Evolutionary conservation across 2,329 filamentous ascomycete species (phyloP), one percentile per base, ranked within the genome.

Genomic region (Zarea fungicola): DNA sequence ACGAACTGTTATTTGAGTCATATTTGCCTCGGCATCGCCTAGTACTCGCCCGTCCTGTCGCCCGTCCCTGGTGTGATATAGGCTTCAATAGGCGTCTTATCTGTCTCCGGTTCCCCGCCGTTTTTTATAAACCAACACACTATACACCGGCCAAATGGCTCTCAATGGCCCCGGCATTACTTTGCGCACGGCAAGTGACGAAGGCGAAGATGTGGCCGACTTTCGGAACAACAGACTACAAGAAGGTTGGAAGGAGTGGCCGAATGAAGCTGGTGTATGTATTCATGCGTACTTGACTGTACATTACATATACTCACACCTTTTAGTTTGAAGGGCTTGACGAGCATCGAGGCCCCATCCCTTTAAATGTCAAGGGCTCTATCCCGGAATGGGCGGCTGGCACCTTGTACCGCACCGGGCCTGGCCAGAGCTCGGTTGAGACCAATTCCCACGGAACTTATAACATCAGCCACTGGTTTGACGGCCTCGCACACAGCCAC

Each of bases 401-500:
- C 1, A 73, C 78, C 2, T 73, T 93, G 1, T 92, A 84, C 63
- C 78, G 88, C 21, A 90, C 85, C 0, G 88, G 89, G 0, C 86
- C 87, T 0, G 85, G 87, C 1, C 74, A 78, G 23, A 80, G 77
- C 62, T 76, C 76, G 31, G 67, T 89, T 3, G 72, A 82, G n/a
- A 62, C 68, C 36, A 81, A 80, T 1, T 65, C 77, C 3, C 72
- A 73, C 4, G 80, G 81, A n/a, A 78, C 73, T 0, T 83, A 83
- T 58, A 70, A 74, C 26, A 72, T 84, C 11, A 78, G 75, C 1
- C 87, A 93, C 63, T 93, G 88, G 88, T 93, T 93, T 56, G 89
- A 93, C 61, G 85, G 85, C 6, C 81, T 89, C 51, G 77, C 81
- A 3, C 79, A 87, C 48, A 73, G 81, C 1, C 86, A 92, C 66